Conservation (phyloP, 2,329 filamentous ascomycete genomes). For the Massarina eburnea region DNA sequence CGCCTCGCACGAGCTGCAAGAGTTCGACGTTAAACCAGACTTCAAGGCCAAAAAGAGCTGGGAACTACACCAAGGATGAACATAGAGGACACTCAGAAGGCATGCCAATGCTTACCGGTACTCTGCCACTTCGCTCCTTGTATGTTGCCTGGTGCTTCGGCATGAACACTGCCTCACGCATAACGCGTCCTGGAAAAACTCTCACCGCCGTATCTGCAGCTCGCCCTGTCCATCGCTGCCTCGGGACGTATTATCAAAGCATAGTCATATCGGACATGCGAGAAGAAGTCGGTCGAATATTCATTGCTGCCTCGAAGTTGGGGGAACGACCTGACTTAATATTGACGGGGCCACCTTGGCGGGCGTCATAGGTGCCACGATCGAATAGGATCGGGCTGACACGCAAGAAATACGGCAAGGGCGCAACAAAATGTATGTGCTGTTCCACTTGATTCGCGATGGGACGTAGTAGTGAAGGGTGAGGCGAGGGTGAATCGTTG, state of each 20-base stretch:
- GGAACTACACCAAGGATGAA: background rate
- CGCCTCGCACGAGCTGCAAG: background rate
- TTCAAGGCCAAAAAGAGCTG: background rate
- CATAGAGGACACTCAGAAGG: background rate
- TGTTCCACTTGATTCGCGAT: background rate
- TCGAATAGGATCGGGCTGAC: background rate
- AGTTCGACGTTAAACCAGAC: background rate
- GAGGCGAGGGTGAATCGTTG: constrained; percentile 1
- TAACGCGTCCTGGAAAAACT: background rate
- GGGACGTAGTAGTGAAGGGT: background rate
- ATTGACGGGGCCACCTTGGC: background rate
- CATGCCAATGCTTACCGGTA: background rate
- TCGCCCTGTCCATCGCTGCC: background rate
- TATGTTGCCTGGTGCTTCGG: background rate
- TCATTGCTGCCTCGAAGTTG: background rate
- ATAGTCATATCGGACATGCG: background rate
- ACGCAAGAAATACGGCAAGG: background rate
- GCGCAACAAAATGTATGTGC: background rate
- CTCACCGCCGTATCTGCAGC: background rate
- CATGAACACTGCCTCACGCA: background rate
- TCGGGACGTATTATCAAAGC: background rate
- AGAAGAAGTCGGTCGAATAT: background rate
- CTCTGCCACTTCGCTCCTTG: background rate
- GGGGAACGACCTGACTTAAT: background rate
- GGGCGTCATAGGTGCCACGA: background rate